Percentiles rank a stretch among this genome's conserved stretches.
phyloP scores from a whole-genome alignment of 2,329 filamentous ascomycete genomes.

The Amphichorda felina region DNA sequence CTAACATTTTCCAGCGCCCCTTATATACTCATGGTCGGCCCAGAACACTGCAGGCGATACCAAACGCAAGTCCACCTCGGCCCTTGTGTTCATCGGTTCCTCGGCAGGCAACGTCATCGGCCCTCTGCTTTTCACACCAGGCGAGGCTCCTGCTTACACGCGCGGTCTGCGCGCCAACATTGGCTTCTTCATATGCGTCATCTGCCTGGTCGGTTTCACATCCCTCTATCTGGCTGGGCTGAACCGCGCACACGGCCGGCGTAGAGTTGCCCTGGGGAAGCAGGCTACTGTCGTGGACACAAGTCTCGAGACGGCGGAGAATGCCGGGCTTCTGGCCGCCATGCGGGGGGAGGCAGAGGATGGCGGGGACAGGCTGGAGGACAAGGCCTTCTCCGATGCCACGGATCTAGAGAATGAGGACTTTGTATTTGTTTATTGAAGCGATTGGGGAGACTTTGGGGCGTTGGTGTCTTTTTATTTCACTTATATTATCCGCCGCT shows the following conservation, averaged over 20 bases:
- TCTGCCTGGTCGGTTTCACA: slow-evolving; percentile 31
- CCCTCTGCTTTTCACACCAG: slow-evolving; percentile 50
- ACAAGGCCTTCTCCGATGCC: slow-evolving; percentile 30
- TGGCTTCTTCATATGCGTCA: slow-evolving; percentile 47
- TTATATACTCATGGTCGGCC: slow-evolving; percentile 49
- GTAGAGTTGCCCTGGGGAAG: slow-evolving; percentile 47
- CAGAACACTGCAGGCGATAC: slow-evolving; percentile 58
- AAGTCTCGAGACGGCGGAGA: slow-evolving; percentile 40
- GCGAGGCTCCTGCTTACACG: slow-evolving; percentile 24
- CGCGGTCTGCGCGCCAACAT: slow-evolving; percentile 49
- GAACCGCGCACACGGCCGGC: slow-evolving; percentile 41
- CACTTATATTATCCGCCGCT: no score
- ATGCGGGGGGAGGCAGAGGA: slow-evolving; percentile 8
- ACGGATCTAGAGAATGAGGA: slow-evolving; percentile 53
- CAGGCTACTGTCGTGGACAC: slow-evolving; percentile 43
- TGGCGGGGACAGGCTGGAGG: slow-evolving; percentile 9
- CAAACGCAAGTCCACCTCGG: slow-evolving; percentile 56
- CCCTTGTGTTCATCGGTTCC: slow-evolving; percentile 52
- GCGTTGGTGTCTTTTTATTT: no score
- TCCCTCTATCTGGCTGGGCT: slow-evolving; percentile 36
- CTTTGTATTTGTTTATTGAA: slow-evolving; percentile 45
- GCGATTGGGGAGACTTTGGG: no score
- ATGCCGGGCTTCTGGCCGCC: slow-evolving; percentile 23
- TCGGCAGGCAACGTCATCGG: slow-evolving; percentile 56
- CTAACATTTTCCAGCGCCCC: slow-evolving; percentile 26